Base-by-base conservation (phyloP, 2,329 filamentous ascomycete genomes). In the Rutstroemia sydowiana region DNA sequence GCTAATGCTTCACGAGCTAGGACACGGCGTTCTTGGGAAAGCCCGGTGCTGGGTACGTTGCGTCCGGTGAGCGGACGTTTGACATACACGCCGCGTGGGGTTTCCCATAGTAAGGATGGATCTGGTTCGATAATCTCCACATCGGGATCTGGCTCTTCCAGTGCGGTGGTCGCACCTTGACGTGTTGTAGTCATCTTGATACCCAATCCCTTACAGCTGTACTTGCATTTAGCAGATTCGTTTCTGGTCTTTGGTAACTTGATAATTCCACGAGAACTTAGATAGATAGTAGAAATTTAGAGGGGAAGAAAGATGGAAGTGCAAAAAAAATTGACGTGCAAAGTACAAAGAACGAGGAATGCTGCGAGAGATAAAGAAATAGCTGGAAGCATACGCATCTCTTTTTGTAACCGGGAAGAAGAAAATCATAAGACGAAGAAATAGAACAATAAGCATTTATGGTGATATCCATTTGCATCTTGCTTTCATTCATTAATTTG, bases 331-430 rank as follows among this genome's bases (percentile, higher is more conserved):
- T 45, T 31, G 23, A 13, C 14, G 23, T 28, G 48, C 40, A 16
- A 37, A 45, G 20, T 8, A 36, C 47, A 50, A 51, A 45, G 40
- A 51, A 45, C 21, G 40, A 51, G 30, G 48, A 51, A 51, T 39
- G 32, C 31, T 16, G 34, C 13, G 44, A 37, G 31, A 32, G 18
- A 39, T 34, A 43, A 51, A 18, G 10, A 13, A 37, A 45, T 8
- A 36, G 48, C 48, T 45, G 40, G 30, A 39, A 51, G 41, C 48
- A 51, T 31, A 32, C 14, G 7, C 14, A 51, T 20, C 23, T 50
- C 40, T 45, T 36, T 45, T 20, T 50, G n/a, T n/a, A n/a, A n/a
- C n/a, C n/a, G n/a, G n/a, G n/a, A n/a, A n/a, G n/a, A n/a, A n/a
- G n/a, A n/a, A n/a, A n/a, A n/a, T 36, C 26, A n/a, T n/a, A 30